A percentile compares a stretch with the other conserved stretches of the same genome.
Conservation (phyloP, 169 alveolate genomes). For the Toxoplasma gondii region DNA sequence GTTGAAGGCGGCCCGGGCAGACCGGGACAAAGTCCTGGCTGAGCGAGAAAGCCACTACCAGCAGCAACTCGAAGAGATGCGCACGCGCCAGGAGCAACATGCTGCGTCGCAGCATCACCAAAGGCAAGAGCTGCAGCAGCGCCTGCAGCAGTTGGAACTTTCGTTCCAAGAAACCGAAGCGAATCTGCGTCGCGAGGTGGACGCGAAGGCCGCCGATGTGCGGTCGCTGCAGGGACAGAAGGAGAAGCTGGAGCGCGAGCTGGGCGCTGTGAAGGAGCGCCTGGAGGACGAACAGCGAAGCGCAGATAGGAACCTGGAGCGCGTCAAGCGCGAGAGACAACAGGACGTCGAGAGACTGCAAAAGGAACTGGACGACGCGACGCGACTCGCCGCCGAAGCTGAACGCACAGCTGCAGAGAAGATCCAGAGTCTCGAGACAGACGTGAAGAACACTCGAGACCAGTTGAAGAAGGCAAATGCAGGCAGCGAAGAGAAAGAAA, state of each 20-base stretch:
- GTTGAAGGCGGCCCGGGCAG: background rate
- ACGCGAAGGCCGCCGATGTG: background rate
- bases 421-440: conserved; percentile 28
- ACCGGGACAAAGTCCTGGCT: background rate
- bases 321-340: conserved; percentile 10
- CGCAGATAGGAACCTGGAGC: conserved; percentile 28
- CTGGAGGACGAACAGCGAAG: conserved; percentile 31
- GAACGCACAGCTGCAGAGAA: conserved; percentile 27
- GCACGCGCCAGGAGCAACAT: conserved; percentile 1
- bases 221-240: background rate
- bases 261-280: background rate
- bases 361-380: conserved; percentile 23
- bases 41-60: background rate
- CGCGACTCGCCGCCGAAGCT: conserved; percentile 1
- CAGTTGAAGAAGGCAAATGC: conserved; percentile 23
- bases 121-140: conserved; percentile 58
- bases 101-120: background rate
- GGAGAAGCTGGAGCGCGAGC: conserved; percentile 5
- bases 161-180: background rate
- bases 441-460: conserved; percentile 25
- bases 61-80: conserved; percentile 48
- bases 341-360: conserved; percentile 35
- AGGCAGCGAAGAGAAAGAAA: background rate
- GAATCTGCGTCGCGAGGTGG: background rate
- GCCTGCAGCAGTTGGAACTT: background rate